Evolutionary conservation across 2,329 filamentous ascomycete species (phyloP), one percentile per base, ranked within the genome.

Genomic region (Diaporthe aspalathi): DNA sequence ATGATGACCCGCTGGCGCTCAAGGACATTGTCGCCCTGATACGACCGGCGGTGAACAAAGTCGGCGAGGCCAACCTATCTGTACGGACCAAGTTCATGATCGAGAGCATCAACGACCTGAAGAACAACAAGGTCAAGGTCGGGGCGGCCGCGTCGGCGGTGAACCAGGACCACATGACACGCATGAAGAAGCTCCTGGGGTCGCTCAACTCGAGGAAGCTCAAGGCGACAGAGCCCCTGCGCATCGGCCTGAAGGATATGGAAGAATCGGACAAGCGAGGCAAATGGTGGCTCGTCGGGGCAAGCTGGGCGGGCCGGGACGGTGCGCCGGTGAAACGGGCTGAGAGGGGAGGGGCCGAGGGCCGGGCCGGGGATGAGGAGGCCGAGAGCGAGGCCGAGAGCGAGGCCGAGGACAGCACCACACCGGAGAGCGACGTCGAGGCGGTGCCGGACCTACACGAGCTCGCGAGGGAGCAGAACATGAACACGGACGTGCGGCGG

Each of bases 271-370:
- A 95, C 50, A 95, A 93, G 79, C 93, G 92, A 78, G 96, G 96
- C 0, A 98, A 97, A 83, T 99, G 96, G 96, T 99, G 96, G 96
- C 89, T 98, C 24, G 93, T 98, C 6, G 96, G 96, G 66, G 95
- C 96, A n/a, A 97, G 94, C 80, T 98, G 95, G 89, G 84, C 87
- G 5, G 88, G 87, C 29, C 78, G 77, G 35, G 76, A 77, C 2
- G 73, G 74, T 7, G 67, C 74, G 12, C 9, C 27, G 22, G 45
- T 27, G 27, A 62, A 40, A 20, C 76, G 75, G 50, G 38, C 35
- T 47, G 71, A 75, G 6, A 12, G 22, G 27, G 24, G 32, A 29
- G 24, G 24, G 7, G 75, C 74, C 40, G 67, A 76, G 54, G 69
- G 76, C 54, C 71, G 74, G 20, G 66, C 73, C 24, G 52, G 49